Base-by-base conservation (phyloP, 1,284 basidiomycete genomes). In the Gymnopus androsaceus region DNA sequence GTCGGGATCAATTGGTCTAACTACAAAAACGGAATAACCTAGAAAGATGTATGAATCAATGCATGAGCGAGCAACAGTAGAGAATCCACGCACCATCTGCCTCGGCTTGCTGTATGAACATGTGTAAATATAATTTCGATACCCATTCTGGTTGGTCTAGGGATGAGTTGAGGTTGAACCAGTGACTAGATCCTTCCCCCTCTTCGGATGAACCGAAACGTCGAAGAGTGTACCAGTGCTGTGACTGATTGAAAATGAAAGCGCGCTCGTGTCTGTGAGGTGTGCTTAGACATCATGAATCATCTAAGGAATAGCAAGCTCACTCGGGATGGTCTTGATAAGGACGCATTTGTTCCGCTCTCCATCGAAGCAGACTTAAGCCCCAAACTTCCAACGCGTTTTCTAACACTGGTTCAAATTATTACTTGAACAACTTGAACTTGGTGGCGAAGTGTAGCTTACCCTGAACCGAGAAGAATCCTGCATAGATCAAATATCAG, bases 81-180 rank as follows among this genome's bases (percentile, higher is more conserved):
- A 23, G 3, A 3, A 14, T 8, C 11, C 23, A 23, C 28, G 12
- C 59, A 88, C 90, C 91, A 68, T 95, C 90, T 31, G 79, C 69
- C 69, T 96, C 94, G 14, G 93, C 90, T 5, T 21, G 21, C 27
- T 30, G 48, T 28, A 50, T 28, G 42, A 93, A 84, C 85, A 96
- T 88, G 52, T 85, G 84, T 2, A 98, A 82, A 71, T 94, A 95
- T 1, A 85, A 83, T 59, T 84, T 87, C 23, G 89, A 82, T 42
- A 98, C 82, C 90, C 92, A 94, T 69, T 92, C 84, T 4, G 95
- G 93, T 66, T 21, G 76, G 61, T 15, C n/a, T n/a, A 87, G 76
- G 66, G 83, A 89, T 8, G 92, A 95, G 69, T 97, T 93, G 23
- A 98, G 79, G 70, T 96, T 95, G 75, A 93, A 97, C 92, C 94